Percentiles rank a stretch among this genome's conserved stretches.
Conservation (phyloP, 495 filamentous ascomycete genomes). For the Xylaria intraflava region DNA sequence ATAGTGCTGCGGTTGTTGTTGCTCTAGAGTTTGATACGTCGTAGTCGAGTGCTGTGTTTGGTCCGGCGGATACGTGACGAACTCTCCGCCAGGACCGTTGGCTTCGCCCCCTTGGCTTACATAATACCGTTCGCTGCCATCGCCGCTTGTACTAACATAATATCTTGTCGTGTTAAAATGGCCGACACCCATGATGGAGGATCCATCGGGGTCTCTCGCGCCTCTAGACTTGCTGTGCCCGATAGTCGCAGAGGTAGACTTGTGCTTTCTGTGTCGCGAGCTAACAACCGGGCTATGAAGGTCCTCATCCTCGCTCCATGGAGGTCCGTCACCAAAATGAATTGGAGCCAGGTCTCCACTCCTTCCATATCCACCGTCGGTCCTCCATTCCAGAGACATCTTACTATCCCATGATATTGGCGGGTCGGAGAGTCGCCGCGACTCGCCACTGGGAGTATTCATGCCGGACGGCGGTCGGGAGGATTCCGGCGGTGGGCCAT, state of each 20-base stretch:
- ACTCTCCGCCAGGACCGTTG: constrained; percentile 71
- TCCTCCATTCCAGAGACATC: constrained; percentile 50
- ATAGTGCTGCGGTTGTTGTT: constrained; percentile 50
- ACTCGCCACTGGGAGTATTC: constrained; percentile 80
- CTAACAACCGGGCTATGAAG: constrained; percentile 81
- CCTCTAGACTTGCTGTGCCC: constrained; percentile 33
- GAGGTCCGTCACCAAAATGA: constrained; percentile 83
- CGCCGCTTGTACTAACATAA: constrained; percentile 59
- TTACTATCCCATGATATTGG: constrained; percentile 55
- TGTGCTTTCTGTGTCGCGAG: constrained; percentile 75
- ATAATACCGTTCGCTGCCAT: constrained; percentile 74
- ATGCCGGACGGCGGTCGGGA: constrained; percentile 61
- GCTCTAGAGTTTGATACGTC: constrained; percentile 35
- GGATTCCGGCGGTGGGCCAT: constrained; percentile 79
- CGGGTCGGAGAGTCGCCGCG: constrained; percentile 73
- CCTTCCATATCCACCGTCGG: constrained; percentile 33
- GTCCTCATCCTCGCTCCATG: constrained; percentile 97
- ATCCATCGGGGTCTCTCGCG: constrained; percentile 37
- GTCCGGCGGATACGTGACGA: constrained; percentile 68
- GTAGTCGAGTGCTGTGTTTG: constrained; percentile 50
- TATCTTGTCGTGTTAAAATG: constrained; percentile 51
- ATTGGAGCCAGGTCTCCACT: constrained; percentile 70
- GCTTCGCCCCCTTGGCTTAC: constrained; percentile 62
- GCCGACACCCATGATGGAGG: constrained; percentile 34
- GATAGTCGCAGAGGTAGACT: constrained; percentile 53